phyloP scores from a whole-genome alignment of 768 basidiomycete species.

The Stropharia rugosoannulata region DNA sequence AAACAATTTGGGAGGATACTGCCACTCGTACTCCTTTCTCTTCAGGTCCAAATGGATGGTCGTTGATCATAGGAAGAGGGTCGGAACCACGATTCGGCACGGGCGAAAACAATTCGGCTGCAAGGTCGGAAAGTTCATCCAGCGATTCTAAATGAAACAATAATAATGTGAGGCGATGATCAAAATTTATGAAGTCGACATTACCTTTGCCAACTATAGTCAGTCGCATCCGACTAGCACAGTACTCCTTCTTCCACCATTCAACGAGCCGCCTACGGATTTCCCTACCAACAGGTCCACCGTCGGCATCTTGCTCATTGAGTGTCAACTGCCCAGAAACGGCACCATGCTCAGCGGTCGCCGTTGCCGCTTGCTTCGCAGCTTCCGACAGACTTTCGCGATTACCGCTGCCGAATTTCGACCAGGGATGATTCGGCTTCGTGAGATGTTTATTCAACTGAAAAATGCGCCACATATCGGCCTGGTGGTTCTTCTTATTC shows the following conservation, averaged over 20 bases:
- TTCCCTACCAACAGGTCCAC: slow-evolving; percentile 77
- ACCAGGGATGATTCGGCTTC: slow-evolving; percentile 78
- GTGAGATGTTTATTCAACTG: slow-evolving; percentile 90
- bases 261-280: slow-evolving; percentile 75
- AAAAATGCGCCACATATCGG: slow-evolving; percentile 91
- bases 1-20: slow-evolving; percentile 7
- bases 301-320: slow-evolving; percentile 69
- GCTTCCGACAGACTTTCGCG: slow-evolving; percentile 67
- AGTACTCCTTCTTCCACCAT: slow-evolving; percentile 85
- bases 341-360: slow-evolving; percentile 35
- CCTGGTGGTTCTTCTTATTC: slow-evolving; percentile 93
- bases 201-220: slow-evolving; percentile 80
- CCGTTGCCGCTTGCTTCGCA: slow-evolving; percentile 45
- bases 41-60: slow-evolving; percentile 75
- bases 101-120: slow-evolving; percentile 68
- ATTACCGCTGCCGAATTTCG: slow-evolving; percentile 91
- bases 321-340: slow-evolving; percentile 34
- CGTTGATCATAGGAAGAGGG: slow-evolving; percentile 58
- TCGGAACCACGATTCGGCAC: slow-evolving; percentile 63
- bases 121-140: slow-evolving; percentile 65
- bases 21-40: slow-evolving; percentile 63
- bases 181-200: neutral
- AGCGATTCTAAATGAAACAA: slow-evolving; percentile 55
- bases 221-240: slow-evolving; percentile 78
- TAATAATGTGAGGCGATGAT: neutral